Percentiles rank a stretch among this genome's conserved stretches.
phyloP scores from a whole-genome alignment of 768 basidiomycete species.

The Tylopilus felleus region DNA sequence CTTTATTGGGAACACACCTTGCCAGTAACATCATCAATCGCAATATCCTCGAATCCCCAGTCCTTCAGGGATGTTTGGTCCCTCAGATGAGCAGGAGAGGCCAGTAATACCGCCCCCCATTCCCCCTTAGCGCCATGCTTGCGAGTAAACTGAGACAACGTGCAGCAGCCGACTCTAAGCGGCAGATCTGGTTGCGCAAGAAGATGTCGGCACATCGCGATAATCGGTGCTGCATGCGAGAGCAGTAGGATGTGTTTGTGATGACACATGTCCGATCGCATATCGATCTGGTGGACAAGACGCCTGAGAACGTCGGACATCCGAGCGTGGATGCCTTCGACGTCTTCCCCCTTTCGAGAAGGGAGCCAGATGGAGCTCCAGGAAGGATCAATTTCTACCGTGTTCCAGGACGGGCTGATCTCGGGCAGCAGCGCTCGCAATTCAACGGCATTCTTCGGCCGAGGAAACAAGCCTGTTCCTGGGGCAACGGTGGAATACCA shows the following conservation, averaged over 20 bases:
- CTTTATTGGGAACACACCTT: constrained; percentile 41
- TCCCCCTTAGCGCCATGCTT: constrained; percentile 35
- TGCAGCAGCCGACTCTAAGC: constrained; percentile 72
- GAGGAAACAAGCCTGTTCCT: constrained; percentile 71
- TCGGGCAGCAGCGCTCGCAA: constrained; percentile 52
- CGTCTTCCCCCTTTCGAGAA: constrained; percentile 68
- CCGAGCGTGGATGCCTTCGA: constrained; percentile 61
- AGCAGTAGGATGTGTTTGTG: constrained; percentile 59
- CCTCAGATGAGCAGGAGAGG: constrained; percentile 53
- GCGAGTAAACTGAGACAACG: constrained; percentile 55
- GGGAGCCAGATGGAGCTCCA: constrained; percentile 69
- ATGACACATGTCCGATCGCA: constrained; percentile 35
- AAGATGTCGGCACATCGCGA: constrained; percentile 61
- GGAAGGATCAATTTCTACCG: constrained; percentile 57
- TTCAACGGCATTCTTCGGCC: constrained; percentile 54
- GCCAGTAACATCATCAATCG: constrained; percentile 47
- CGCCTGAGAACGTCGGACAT: constrained; percentile 46
- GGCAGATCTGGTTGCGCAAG: constrained; percentile 49
- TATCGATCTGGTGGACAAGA: constrained; percentile 52
- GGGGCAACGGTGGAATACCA: constrained; percentile 75
- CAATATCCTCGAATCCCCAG: constrained; percentile 80
- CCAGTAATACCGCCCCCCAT: constrained; percentile 47
- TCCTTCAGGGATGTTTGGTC: constrained; percentile 58
- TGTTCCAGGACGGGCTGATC: constrained; percentile 62
- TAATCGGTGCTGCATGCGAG: constrained; percentile 73